A percentile compares a stretch with the other conserved stretches of the same genome.
These are phyloP conservation scores for Ophiostoma sp. DNA, from an alignment of 2,329 filamentous ascomycete genomes.

Conservation along the genomic window DNA sequence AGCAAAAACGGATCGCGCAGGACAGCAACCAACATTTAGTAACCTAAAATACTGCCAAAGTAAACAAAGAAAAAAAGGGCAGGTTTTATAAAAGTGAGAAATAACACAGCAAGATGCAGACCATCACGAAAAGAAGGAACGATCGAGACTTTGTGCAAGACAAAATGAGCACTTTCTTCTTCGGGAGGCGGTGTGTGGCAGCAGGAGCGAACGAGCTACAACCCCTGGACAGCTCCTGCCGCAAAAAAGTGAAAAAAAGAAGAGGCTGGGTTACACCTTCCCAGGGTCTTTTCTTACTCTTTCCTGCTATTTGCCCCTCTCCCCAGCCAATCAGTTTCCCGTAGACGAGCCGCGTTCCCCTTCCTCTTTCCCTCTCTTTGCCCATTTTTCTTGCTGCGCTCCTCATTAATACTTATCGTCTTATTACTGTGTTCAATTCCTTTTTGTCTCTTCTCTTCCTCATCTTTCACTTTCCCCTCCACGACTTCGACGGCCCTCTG, in stretches of 20 bases:
- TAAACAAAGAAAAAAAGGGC: not conserved
- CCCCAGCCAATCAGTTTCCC: slow-evolving; percentile 13
- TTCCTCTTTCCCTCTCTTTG: not conserved
- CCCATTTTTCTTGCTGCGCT: not conserved
- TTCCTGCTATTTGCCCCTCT: not conserved
- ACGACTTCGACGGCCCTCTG: not conserved
- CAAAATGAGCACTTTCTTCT: not conserved
- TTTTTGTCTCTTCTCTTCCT: not conserved
- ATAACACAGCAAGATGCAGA: too few relatives aligned
- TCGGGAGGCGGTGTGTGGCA: slow-evolving; percentile 1
- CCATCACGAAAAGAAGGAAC: not conserved
- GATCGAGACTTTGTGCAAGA: not conserved
- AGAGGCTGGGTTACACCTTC: slow-evolving; percentile 15
- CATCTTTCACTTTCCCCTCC: not conserved
- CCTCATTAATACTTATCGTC: not conserved
- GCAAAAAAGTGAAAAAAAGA: not conserved
- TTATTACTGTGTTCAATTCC: not conserved
- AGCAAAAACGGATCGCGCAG: not conserved
- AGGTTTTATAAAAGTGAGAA: too few relatives aligned
- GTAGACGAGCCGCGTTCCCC: not conserved
- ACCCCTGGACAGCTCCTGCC: slow-evolving; percentile 9
- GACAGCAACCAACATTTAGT: not conserved
- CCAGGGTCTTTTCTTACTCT: not conserved
- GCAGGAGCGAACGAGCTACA: not conserved
- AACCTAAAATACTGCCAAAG: not conserved